Conservation (phyloP, 306 rosid species). For the apple (Malus domestica) region ASM211411v1 NC_041801.1:1225001-1225500, state of each 20-base stretch:
- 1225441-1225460: constrained; percentile 30
- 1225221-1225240: background rate
- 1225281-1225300: constrained; percentile 27
- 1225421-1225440: constrained; percentile 28
- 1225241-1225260: background rate
- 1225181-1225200: background rate
- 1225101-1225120: background rate
- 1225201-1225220: background rate
- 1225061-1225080: background rate
- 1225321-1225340: constrained; percentile 59
- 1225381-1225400: constrained; percentile 34
- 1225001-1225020: too few species aligned
- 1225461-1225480: constrained; percentile 64
- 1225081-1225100: background rate
- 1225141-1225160: too few species aligned
- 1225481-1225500: constrained; percentile 26
- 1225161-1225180: background rate
- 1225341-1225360: constrained; percentile 47
- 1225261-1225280: constrained; percentile 70
- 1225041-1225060: too few species aligned
- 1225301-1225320: constrained; percentile 47
- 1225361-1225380: constrained; percentile 12
- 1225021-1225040: too few species aligned
- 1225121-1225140: background rate
- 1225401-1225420: constrained; percentile 44